phyloP scores from a whole-genome alignment of 1,284 basidiomycete genomes.

The Boletus smithii region DNA sequence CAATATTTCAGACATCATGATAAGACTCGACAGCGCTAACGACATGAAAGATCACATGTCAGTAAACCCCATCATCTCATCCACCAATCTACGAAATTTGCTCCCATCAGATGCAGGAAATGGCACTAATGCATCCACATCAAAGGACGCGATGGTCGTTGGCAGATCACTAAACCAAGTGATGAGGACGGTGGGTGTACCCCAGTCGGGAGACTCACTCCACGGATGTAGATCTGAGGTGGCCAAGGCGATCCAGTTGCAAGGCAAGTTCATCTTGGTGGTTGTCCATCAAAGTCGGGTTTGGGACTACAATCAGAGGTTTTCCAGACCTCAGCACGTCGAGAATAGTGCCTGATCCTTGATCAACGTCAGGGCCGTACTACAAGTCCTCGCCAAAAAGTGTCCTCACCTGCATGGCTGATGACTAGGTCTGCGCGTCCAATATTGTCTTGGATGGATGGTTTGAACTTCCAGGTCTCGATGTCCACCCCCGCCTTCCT shows the following conservation, averaged over 20 bases:
- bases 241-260: conserved; percentile 58
- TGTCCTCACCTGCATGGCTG: conserved; percentile 81
- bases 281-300: conserved; percentile 85
- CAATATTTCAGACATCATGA: no score
- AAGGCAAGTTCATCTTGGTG: conserved; percentile 90
- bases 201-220: conserved; percentile 43
- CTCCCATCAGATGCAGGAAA: conserved; percentile 67
- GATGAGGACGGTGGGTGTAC: conserved; percentile 12
- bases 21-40: no score
- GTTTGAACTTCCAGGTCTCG: conserved; percentile 70
- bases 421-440: conserved; percentile 74
- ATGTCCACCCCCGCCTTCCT: conserved; percentile 48
- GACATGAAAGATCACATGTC: conserved; percentile 10
- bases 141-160: conserved; percentile 47
- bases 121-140: conserved; percentile 44
- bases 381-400: not conserved
- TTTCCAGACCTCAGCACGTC: conserved; percentile 77
- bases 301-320: conserved; percentile 85
- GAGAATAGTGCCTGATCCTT: conserved; percentile 93
- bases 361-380: conserved; percentile 8
- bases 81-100: conserved; percentile 62
- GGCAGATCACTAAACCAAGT: conserved; percentile 48
- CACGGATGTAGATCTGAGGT: conserved; percentile 62
- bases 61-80: conserved; percentile 70
- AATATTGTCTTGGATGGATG: conserved; percentile 65